Evolutionary conservation across 2,329 filamentous ascomycete species (phyloP), one percentile per base, ranked within the genome.

Genomic region (Endothia cerciana): DNA sequence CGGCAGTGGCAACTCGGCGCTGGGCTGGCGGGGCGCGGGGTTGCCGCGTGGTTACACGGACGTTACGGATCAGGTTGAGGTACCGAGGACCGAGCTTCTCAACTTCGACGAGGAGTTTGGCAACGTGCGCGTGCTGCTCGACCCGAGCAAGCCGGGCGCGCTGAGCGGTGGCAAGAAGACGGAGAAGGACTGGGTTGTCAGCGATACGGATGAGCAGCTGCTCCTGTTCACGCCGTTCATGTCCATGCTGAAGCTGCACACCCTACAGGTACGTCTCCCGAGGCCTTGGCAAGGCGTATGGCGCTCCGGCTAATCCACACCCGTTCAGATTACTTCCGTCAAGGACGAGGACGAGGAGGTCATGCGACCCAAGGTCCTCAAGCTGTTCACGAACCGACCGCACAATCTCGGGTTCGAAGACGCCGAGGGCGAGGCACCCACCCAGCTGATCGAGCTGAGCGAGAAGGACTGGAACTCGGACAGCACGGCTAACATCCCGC

Each of bases 341-440:
- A 76, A 78, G 22, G 81, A 82, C 47, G 80, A 85, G 61, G 89
- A 93, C 49, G 91, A 95, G 67, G 82, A 85, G 4, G 90, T 91
- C 1, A 90, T 93, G 83, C 87, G 94, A 70, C 95, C 95, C 10
- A 90, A 87, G 76, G 92, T 89, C 2, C 83, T 99, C 73, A 90
- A 93, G 74, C 82, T 99, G 63, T 99, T 93, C 80, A 90, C 88
- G 70, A 99, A 99, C 81, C 88, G 89, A 66, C 85, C 93, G 61
- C 92, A 96, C 75, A 95, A 96, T 73, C 87, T 99, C 67, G 93
- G 94, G 7, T 99, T 99, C 74, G 91, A 95, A 73, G 95, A 99
- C 77, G 94, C 94, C 45, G 94, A 97, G 67, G 92, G 94, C 73
- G 89, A 91, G 62, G 85, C 89, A 59, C 86, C 92, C 0, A 94